Conservation (phyloP, 176 grass and related monocot genomes). For the Aegilops longissima region DNA sequence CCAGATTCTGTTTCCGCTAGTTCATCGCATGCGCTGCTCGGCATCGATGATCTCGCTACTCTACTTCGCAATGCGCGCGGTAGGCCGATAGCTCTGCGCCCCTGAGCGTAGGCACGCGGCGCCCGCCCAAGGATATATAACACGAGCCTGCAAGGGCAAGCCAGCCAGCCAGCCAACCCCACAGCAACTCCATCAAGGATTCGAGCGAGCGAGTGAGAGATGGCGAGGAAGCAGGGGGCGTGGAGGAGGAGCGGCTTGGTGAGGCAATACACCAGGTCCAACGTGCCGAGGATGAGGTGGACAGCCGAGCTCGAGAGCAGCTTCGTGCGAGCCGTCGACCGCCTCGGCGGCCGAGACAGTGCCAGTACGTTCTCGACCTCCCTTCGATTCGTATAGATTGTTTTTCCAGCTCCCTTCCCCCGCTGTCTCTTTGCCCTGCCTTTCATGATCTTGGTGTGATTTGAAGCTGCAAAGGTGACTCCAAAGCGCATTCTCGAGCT, state of each 20-base stretch:
- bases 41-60: not conserved
- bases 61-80: not conserved
- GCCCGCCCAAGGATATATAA: slow-evolving; percentile 57
- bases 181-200: not conserved
- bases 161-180: not conserved
- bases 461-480: slow-evolving; percentile 54
- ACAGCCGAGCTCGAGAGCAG: slow-evolving; percentile 77
- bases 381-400: not conserved
- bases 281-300: slow-evolving; percentile 76
- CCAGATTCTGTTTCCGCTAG: not conserved
- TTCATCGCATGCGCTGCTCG: not conserved
- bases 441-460: not conserved
- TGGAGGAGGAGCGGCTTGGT: slow-evolving; percentile 39
- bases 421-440: not conserved
- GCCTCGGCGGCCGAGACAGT: slow-evolving; percentile 73
- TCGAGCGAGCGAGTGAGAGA: not conserved
- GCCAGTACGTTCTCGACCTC: not conserved
- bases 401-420: not conserved
- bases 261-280: slow-evolving; percentile 83
- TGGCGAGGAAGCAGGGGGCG: not conserved
- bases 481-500: slow-evolving; percentile 91
- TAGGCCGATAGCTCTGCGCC: not conserved
- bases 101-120: slow-evolving; percentile 35
- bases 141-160: not conserved
- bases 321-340: slow-evolving; percentile 71